Evolutionary conservation across 2,329 filamentous ascomycete genomes (phyloP).

Genomic region (Paraphoma sp.): DNA sequence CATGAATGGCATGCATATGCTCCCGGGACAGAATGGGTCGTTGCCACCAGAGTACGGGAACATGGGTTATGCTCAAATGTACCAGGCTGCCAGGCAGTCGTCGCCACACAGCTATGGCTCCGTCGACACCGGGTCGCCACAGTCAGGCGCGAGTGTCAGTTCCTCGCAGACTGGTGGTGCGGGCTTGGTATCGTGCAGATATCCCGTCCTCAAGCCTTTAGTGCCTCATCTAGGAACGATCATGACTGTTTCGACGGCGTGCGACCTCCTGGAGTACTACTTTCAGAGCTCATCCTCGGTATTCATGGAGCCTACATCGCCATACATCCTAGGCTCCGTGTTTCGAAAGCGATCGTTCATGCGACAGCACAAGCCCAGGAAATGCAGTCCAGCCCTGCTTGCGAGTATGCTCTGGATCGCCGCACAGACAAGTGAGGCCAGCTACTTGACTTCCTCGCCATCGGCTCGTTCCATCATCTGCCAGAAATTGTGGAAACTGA

Average conservation of each 20-base stretch:
- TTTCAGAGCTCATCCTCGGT: constrained; percentile 88
- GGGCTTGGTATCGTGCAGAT: constrained; percentile 57
- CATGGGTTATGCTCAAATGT: constrained; percentile 43
- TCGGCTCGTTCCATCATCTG: constrained; percentile 84
- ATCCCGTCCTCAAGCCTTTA: constrained; percentile 84
- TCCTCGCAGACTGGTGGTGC: constrained; percentile 40
- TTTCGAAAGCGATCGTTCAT: constrained; percentile 89
- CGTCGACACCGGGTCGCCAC: constrained; percentile 44
- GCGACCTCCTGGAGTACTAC: constrained; percentile 88
- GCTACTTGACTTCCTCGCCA: constrained; percentile 80
- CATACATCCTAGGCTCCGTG: constrained; percentile 86
- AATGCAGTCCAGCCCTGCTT: constrained; percentile 82
- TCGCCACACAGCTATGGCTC: constrained; percentile 46
- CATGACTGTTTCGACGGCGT: constrained; percentile 80
- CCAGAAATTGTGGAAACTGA: constrained; percentile 85
- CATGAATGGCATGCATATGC: constrained; percentile 46
- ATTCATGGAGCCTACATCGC: constrained; percentile 86
- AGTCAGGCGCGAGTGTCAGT: constrained; percentile 41
- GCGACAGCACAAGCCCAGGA: constrained; percentile 79
- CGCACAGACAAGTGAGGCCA: constrained; percentile 88
- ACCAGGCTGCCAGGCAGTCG: constrained; percentile 37
- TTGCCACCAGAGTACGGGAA: constrained; percentile 39
- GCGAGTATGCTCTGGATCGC: constrained; percentile 97
- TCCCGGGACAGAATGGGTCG: constrained; percentile 32
- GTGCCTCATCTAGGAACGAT: constrained; percentile 81